These are phyloP conservation scores for Pseudocercospora fuligena DNA, from an alignment of 2,329 filamentous ascomycete species.

Conservation along the genomic window DNA sequence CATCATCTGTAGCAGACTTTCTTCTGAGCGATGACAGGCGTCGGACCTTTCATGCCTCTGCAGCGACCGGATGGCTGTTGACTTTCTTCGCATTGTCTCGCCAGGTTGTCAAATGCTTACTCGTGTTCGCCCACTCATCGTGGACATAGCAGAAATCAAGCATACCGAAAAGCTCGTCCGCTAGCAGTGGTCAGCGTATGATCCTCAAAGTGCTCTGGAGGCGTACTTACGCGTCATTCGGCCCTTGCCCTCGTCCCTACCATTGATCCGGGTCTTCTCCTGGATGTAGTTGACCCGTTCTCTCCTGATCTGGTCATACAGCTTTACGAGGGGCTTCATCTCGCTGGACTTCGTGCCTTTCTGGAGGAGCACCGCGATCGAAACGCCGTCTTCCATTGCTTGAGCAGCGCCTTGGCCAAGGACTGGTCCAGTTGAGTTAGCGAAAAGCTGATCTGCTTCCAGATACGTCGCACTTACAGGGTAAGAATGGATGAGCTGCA, in stretches of 20 bases:
- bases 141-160: conserved; percentile 15
- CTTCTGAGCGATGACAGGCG: no score
- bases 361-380: conserved; percentile 61
- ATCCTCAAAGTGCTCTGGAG: not conserved
- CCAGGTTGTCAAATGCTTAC: conserved; percentile 9
- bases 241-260: conserved; percentile 13
- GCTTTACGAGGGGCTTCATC: conserved; percentile 58
- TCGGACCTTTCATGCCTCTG: not conserved
- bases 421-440: conserved; percentile 39
- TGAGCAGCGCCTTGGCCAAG: conserved; percentile 66
- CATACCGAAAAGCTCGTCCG: conserved; percentile 2
- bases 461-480: conserved; percentile 4
- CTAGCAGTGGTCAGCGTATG: not conserved
- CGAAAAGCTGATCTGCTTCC: not conserved
- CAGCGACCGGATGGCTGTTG: not conserved
- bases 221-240: conserved; percentile 8
- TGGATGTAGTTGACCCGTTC: conserved; percentile 9
- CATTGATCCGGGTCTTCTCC: conserved; percentile 15
- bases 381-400: conserved; percentile 69
- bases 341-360: conserved; percentile 49
- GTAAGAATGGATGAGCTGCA: conserved; percentile 70
- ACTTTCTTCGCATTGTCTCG: not conserved
- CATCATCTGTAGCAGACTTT: no score
- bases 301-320: conserved; percentile 53
- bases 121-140: conserved; percentile 17